phyloP scores from a whole-genome alignment of 2,329 filamentous ascomycete species.

The Trichoderma polysporum region DNA sequence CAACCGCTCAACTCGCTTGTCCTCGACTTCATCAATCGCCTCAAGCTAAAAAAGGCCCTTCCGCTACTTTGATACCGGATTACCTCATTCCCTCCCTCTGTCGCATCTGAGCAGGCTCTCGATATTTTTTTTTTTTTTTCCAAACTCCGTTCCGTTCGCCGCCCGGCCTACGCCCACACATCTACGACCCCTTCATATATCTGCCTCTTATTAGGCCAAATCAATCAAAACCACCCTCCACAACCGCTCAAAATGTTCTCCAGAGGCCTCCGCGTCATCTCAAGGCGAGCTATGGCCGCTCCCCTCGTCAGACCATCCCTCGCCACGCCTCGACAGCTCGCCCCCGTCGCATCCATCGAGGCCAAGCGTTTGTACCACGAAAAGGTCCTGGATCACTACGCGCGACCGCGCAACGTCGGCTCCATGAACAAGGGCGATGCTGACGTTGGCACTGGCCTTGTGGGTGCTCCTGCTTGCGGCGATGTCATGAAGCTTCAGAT shows the following conservation, averaged over 20 bases:
- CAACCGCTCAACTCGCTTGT: not conserved
- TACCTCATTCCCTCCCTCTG: not conserved
- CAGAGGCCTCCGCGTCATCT: conserved; percentile 45
- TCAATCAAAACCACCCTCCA: not conserved
- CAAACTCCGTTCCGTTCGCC: not conserved
- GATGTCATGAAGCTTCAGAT: conserved; percentile 84
- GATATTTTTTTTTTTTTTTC: not conserved
- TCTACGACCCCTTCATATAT: not conserved
- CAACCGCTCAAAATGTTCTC: conserved; percentile 42
- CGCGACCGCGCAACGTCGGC: conserved; percentile 55
- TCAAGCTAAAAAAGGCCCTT: not conserved
- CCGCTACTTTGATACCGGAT: not conserved
- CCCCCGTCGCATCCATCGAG: conserved; percentile 41
- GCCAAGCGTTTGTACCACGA: conserved; percentile 52
- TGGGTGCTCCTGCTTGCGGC: conserved; percentile 84
- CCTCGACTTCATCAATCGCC: not conserved
- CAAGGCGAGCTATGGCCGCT: conserved; percentile 44
- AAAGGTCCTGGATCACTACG: conserved; percentile 54
- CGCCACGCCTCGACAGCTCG: conserved; percentile 37
- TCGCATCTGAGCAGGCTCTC: conserved; percentile 1
- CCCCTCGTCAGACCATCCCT: conserved; percentile 40
- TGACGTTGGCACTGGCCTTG: conserved; percentile 87
- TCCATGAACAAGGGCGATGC: conserved; percentile 69
- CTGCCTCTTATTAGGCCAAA: not conserved
- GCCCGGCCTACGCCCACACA: not conserved